These are phyloP conservation scores for Potentilla sterilis DNA, from an alignment of 306 rosid genomes.

Conservation along the genomic window DNA sequence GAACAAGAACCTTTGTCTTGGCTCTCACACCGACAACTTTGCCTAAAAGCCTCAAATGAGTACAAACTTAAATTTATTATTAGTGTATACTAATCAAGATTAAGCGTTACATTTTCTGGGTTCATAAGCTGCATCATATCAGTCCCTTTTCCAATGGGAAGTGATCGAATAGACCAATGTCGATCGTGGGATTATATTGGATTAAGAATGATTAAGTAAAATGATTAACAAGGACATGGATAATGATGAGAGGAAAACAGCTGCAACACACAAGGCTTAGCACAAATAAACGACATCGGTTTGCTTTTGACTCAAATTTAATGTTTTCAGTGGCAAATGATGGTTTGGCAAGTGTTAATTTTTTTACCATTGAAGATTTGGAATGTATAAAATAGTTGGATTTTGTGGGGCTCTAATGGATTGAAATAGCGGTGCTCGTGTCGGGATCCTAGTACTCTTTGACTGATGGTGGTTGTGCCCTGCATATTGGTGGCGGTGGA, in stretches of 20 bases:
- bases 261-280: background rate
- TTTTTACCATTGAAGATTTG: background rate
- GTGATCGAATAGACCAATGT: background rate
- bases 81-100: background rate
- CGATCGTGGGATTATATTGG: background rate
- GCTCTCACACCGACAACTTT: slow-evolving; percentile 4
- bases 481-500: too few relatives aligned
- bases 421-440: background rate
- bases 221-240: background rate
- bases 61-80: background rate
- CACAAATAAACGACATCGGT: background rate
- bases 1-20: slow-evolving; percentile 1
- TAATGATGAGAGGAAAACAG: background rate
- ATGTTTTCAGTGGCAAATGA: background rate
- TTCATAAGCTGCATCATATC: background rate
- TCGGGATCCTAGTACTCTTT: background rate
- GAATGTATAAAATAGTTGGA: background rate
- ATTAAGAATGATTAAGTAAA: background rate
- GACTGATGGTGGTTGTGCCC: background rate
- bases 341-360: background rate
- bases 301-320: background rate
- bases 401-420: background rate
- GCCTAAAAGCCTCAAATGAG: background rate
- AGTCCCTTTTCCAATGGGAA: background rate
- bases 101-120: background rate